Conservation (phyloP, 2,329 filamentous ascomycete species). For the Samsoniella hepiali region DNA sequence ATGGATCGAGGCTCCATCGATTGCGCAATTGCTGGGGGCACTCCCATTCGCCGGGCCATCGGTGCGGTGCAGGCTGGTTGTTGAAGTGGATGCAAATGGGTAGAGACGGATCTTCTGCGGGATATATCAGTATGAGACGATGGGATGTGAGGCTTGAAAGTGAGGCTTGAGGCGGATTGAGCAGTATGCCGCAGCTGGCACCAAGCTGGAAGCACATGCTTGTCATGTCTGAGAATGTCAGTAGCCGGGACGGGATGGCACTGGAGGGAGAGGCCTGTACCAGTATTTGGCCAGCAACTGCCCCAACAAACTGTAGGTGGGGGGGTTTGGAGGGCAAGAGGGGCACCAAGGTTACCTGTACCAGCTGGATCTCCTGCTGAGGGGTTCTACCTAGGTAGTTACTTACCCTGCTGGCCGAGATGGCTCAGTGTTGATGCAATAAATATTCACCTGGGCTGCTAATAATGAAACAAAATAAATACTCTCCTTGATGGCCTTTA, state of each 20-base stretch:
- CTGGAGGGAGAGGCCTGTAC: background rate
- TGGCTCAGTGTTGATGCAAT: no score
- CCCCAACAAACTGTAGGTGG: slow-evolving; percentile 8
- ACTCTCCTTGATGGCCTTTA: no score
- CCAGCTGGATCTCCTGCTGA: background rate
- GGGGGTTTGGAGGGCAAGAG: background rate
- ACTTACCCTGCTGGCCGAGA: no score
- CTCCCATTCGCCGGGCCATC: slow-evolving; percentile 5
- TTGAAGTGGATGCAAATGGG: background rate
- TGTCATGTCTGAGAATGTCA: background rate
- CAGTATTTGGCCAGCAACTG: background rate
- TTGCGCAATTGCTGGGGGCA: slow-evolving; percentile 11
- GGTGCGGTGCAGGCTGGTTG: background rate
- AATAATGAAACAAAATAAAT: no score
- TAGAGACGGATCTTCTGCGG: slow-evolving; percentile 1
- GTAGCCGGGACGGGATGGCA: no score
- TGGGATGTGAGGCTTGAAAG: background rate
- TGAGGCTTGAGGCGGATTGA: background rate
- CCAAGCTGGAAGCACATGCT: background rate
- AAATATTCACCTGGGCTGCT: no score
- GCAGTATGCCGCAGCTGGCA: background rate
- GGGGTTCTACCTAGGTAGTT: no score
- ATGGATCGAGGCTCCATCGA: slow-evolving; percentile 1
- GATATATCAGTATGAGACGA: background rate
- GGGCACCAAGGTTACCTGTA: background rate